These are phyloP conservation scores for Apiotrichum veenhuisii DNA, from an alignment of 1,284 basidiomycete genomes.

Conservation along the genomic window DNA sequence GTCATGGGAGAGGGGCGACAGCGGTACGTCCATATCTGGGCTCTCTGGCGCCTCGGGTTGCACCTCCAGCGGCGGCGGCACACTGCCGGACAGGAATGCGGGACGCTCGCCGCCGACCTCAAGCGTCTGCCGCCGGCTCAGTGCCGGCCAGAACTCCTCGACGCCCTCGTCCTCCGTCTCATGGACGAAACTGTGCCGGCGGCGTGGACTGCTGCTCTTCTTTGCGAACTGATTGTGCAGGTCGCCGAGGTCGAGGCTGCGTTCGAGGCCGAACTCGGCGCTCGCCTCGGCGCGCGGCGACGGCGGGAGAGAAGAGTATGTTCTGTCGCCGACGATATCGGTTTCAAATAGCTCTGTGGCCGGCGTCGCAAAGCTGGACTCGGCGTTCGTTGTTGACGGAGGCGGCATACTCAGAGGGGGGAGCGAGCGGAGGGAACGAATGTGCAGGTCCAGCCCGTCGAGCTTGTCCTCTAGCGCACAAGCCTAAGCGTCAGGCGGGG, in stretches of 20 bases:
- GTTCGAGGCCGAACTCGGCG: constrained; percentile 10
- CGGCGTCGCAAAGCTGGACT: neutral
- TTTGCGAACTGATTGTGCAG: neutral
- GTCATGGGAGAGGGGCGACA: neutral
- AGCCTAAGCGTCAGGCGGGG: neutral
- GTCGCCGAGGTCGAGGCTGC: constrained; percentile 2
- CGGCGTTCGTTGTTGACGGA: neutral
- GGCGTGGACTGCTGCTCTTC: neutral
- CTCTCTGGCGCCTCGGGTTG: neutral
- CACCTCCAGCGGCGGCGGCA: neutral
- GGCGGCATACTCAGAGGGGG: neutral
- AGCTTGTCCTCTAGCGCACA: constrained; percentile 5
- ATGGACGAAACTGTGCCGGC: neutral
- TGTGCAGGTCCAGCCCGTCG: neutral
- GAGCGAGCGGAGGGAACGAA: neutral
- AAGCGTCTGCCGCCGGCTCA: constrained; percentile 10
- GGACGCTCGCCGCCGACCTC: neutral
- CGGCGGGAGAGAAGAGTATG: constrained; percentile 43
- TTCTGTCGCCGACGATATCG: neutral
- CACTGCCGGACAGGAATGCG: neutral
- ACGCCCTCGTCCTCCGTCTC: neutral
- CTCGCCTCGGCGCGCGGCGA: constrained; percentile 28
- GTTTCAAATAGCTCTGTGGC: constrained; percentile 1
- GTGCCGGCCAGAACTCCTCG: constrained; percentile 18
- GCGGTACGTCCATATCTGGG: neutral